phyloP scores from a whole-genome alignment of 176 grass and related monocot species.

The Zea luxurians region DNA sequence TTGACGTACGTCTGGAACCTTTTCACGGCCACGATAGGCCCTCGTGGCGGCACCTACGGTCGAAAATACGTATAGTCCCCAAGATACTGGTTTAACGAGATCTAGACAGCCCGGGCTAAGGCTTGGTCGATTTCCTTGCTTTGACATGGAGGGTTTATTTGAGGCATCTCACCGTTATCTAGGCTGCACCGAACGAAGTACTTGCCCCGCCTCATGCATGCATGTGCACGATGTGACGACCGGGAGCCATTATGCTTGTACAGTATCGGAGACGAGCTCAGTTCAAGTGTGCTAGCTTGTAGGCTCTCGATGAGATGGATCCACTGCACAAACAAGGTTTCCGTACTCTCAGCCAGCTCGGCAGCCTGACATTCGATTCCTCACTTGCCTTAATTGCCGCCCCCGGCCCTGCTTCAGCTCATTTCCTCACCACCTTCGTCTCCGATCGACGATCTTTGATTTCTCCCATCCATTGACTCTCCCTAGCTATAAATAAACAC shows the following conservation, averaged over 20 bases:
- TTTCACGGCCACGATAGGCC: too few species aligned
- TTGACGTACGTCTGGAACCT: too few species aligned
- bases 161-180: neutral
- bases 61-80: neutral
- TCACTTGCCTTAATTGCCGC: neutral
- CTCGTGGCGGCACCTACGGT: too few species aligned
- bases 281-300: neutral
- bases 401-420: neutral
- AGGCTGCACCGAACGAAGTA: neutral
- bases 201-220: neutral
- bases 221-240: conserved; percentile 31
- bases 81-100: conserved; percentile 12
- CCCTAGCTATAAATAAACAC: conserved; percentile 22
- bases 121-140: neutral
- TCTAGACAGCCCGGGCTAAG: neutral
- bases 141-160: conserved; percentile 23
- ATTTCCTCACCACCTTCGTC: conserved; percentile 34
- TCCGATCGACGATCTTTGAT: neutral
- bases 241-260: too few species aligned
- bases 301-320: too few species aligned
- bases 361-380: conserved; percentile 3
- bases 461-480: neutral
- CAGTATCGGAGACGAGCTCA: neutral
- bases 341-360: too few species aligned
- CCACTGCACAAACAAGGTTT: too few species aligned